Conservation (phyloP, 257 asterid species). For the Coffea canephora region DNA sequence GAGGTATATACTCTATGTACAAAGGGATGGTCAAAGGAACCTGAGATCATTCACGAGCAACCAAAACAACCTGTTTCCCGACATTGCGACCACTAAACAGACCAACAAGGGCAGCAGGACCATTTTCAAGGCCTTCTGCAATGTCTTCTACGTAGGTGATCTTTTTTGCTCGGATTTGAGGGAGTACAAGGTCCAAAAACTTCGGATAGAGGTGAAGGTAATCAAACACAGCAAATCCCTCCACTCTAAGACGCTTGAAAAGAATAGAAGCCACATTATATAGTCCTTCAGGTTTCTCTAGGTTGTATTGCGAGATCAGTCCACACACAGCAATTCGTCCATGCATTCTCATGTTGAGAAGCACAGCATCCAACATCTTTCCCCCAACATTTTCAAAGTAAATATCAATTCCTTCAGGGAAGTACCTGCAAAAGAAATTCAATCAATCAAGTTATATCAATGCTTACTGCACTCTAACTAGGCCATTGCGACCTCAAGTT, state of each 20-base stretch:
- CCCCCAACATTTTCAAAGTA: constrained; percentile 38
- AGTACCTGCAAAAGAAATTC: constrained; percentile 10
- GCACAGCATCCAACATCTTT: constrained; percentile 29
- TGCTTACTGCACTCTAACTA: too few relatives aligned
- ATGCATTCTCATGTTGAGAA: constrained; percentile 23
- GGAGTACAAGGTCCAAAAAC: constrained; percentile 31
- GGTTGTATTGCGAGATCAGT: constrained; percentile 50
- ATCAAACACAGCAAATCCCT: constrained; percentile 31
- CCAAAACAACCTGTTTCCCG: constrained; percentile 44
- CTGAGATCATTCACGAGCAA: constrained; percentile 29
- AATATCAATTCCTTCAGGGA: constrained; percentile 36
- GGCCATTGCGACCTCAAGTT: too few relatives aligned
- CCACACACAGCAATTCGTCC: constrained; percentile 32
- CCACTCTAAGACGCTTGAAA: constrained; percentile 29
- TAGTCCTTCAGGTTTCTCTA: constrained; percentile 34
- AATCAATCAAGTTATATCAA: too few relatives aligned
- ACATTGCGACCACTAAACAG: constrained; percentile 48
- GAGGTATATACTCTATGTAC: too few relatives aligned
- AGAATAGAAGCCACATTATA: constrained; percentile 29
- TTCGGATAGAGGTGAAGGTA: constrained; percentile 35
- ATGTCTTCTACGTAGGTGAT: constrained; percentile 43
- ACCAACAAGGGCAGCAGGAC: constrained; percentile 40
- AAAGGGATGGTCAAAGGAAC: too few relatives aligned
- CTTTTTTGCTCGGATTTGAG: constrained; percentile 31
- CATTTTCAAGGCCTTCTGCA: constrained; percentile 46